These are phyloP conservation scores for Fusarium vanettenii DNA, from an alignment of 2,329 filamentous ascomycete species.

Conservation along the genomic window DNA sequence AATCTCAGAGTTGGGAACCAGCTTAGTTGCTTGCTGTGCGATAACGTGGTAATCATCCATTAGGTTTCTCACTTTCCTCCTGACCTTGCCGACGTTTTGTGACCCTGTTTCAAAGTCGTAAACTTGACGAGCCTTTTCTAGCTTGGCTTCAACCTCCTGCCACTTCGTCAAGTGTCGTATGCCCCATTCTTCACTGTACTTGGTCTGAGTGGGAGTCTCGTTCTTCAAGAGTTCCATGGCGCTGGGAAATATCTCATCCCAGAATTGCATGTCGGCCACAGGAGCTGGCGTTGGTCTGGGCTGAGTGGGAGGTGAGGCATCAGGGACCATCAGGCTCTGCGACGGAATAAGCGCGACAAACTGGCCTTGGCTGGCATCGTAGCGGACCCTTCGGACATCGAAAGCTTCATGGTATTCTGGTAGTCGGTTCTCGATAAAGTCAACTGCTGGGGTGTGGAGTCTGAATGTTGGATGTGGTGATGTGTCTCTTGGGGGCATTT, in stretches of 20 bases:
- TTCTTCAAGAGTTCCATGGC: neutral
- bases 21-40: neutral
- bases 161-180: neutral
- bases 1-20: neutral
- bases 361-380: neutral
- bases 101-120: neutral
- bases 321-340: neutral
- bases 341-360: neutral
- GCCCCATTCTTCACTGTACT: neutral
- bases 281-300: neutral
- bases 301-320: neutral
- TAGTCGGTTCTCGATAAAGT: neutral
- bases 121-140: neutral
- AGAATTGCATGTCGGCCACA: neutral
- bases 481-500: neutral
- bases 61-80: neutral
- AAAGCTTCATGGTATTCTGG: neutral
- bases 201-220: neutral
- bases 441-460: neutral
- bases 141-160: neutral
- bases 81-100: neutral
- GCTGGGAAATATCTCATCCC: neutral
- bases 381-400: neutral
- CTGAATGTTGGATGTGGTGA: neutral
- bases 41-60: neutral